Evolutionary conservation across 495 filamentous ascomycete genomes (phyloP), one percentile per base, ranked within the genome.

Genomic region (Beverwykella pulmonaria): DNA sequence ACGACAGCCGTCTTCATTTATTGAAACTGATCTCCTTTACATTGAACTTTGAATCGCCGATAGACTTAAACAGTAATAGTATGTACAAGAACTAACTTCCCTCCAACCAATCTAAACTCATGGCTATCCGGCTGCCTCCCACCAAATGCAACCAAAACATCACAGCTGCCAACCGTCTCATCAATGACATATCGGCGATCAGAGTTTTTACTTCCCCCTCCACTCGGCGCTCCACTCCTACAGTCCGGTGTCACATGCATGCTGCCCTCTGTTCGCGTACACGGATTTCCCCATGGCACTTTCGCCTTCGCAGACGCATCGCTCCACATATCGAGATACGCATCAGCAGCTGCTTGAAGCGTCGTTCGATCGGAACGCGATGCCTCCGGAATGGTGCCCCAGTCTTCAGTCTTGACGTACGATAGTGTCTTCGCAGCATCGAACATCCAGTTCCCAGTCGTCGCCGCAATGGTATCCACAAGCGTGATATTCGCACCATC

Each of bases 221-320:
- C 49, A 58, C 69, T 55, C 5, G 71, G 73, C 62, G 79, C 77
- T 50, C 72, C 71, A 67, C 49, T 23, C 15, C 74, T 71, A 52
- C 59, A 68, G 64, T 81, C 76, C 0, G 55, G 27, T 22, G 50
- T 55, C 10, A 55, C 59, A 54, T 66, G 59, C 25, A 30, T 46
- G 30, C 46, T 46, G 1, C 63, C 63, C 32, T 66, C 63, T 26
- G 59, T 32, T 22, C 63, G 5, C 32, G 48, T 26, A 55, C 63
- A 82, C 27, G 80, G 81, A 12, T 69, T 79, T 0, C 79, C 79
- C 63, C 78, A 79, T 1, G 80, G 80, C 0, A 81, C 79, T 34
- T 34, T 34, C 6, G 32, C 32, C n/a, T 68, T 69, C 15, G 78
- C 68, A 22, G 22, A 75, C 17, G 69, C 68, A 63, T 82, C 69